Conservation (phyloP, 306 rosid species). For the Cucurbita pepo region DNA sequence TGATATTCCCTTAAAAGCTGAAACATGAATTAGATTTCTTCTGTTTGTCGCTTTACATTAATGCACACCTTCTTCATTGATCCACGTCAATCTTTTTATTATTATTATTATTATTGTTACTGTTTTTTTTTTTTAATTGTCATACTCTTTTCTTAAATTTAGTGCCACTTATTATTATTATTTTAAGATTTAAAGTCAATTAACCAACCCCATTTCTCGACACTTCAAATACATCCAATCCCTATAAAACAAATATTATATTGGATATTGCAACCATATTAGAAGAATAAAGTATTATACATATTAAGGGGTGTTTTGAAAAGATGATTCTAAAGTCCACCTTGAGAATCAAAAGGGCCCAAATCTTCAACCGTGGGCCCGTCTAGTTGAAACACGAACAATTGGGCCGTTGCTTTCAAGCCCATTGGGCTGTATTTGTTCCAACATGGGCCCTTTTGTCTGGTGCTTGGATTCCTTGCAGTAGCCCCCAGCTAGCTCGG, state of each 20-base stretch:
- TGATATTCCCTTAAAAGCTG: constrained; percentile 5
- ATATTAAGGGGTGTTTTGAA: no score
- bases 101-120: background rate
- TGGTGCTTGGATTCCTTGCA: background rate
- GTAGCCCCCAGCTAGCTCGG: no score
- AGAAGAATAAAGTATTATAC: background rate
- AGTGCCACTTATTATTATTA: background rate
- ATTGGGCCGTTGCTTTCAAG: background rate
- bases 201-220: background rate
- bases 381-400: background rate
- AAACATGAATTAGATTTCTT: background rate
- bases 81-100: background rate
- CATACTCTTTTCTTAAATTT: background rate
- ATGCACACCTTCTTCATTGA: background rate
- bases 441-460: background rate
- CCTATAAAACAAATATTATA: background rate
- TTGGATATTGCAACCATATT: background rate
- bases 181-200: background rate
- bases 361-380: background rate
- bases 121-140: background rate
- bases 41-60: constrained; percentile 3
- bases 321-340: background rate
- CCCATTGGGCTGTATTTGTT: background rate
- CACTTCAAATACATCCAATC: background rate
- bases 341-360: background rate